Base-by-base conservation (phyloP, 1,139 yeast species). In the Komagataea norvegica region DNA sequence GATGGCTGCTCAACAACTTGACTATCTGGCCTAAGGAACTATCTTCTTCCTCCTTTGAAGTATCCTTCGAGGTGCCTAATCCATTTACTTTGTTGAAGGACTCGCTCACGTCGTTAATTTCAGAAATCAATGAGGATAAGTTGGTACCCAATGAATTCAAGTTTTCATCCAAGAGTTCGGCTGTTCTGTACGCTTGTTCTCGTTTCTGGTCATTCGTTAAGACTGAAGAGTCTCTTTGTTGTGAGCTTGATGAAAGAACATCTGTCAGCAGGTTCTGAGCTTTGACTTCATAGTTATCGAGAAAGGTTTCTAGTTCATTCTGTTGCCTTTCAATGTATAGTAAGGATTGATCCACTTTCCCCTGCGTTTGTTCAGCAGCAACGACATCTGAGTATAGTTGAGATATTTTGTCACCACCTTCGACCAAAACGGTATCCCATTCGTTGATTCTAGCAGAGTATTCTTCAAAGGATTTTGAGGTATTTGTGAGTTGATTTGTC, bases 281-380 rank as follows among this genome's bases (percentile, higher is more conserved):
- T 59, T 87, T 95, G 44, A 71, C 74, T 60, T 91, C 98, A 55
- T 89, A 89, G 46, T 80, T 82, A 49, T 84, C 87, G 46, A 91
- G 72, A 49, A 91, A 70, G 20, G 75, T 70, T 46, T 89, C 97
- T 38, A 91, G 68, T 55, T 91, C 98, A 46, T 84, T 87, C 57
- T 93, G 98, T 57, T 93, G 98, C 50, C 83, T 79, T 55, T 85
- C 94, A 34, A 91, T 85, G 56, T 88, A 89, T 37, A 79, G 69
- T 39, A 93, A 66, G 36, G 88, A 82, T 59, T 88, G 96, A 52
- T 93, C 97, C 36, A 91, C 81, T 50, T 82, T 85, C 31, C 72
- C 70, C 56, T 91, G 96, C 38, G 84, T 75, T 50, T 84, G 85
- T 55, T 89, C 96, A 3, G 96, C 95, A 42, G 77, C 77, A 25